Base-by-base conservation (phyloP, 139 green algal species). In the Deuterostichococcus epilithicus region DNA sequence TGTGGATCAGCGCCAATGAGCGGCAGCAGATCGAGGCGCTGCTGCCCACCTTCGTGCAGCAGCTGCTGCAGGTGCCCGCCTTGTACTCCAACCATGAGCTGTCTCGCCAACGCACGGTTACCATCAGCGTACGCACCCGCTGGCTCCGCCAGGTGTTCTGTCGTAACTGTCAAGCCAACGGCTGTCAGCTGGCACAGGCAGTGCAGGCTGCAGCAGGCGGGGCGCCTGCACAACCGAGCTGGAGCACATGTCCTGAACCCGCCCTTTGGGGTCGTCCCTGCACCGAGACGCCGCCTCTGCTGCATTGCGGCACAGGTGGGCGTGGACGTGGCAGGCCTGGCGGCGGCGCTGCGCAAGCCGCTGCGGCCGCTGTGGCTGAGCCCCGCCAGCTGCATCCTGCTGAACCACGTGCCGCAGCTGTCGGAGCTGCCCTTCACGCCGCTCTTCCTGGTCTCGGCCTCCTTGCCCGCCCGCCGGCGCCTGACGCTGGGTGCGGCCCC, bases 301-400 rank as follows among this genome's bases (percentile, higher is more conserved):
- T 52, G 23, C 6, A 28, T 28, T 72, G 35, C 32, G 39, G 2
- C 72, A 32, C 81, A 86, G 80, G 72, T 85, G 8, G 68, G 73
- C 0, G 72, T 72, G 3, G 81, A 88, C 38, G 28, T 88, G 28
- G 25, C 75, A 25, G 69, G 37, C 20, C 78, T 92, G 66, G 45
- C 39, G 23, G 42, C 28, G 23, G 33, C 30, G 30, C 78, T 99
- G 70, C 47, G 60, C n/a, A 97, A 97, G 83, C 95, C 95, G 22
- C 84, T 98, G 83, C 89, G 92, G 38, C 92, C 92, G 60, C 79
- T 97, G 38, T 98, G 95, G 95, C 78, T 98, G 26, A 93, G 82
- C 65, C 91, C 97, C 77, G n/a, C 75, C 15, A 89, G 82, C 32
- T 67, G 78, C 73, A 90, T 96, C n/a, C 95, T 86, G 86, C 80